Percentiles rank a stretch among this genome's conserved stretches.
Evolutionary conservation across 2,329 filamentous ascomycete genomes (phyloP).

Genomic region (Drechslerella stenobrocha): DNA sequence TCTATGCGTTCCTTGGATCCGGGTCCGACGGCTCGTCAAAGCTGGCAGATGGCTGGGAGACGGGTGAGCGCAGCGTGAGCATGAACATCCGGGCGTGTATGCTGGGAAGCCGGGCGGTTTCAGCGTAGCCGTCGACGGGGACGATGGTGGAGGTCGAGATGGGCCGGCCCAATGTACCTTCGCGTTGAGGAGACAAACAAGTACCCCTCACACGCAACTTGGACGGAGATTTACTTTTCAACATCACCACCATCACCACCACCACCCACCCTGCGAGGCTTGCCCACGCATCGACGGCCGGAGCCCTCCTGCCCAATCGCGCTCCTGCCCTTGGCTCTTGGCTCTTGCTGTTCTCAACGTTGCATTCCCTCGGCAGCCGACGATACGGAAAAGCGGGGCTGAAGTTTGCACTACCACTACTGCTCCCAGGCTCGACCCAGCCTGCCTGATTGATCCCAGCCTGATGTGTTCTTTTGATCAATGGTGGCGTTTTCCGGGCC

Average conservation of each 20-base stretch:
- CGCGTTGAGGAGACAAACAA: too few relatives aligned
- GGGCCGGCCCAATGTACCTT: too few relatives aligned
- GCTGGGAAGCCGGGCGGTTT: neutral
- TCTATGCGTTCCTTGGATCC: conserved; percentile 31
- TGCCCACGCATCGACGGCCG: too few relatives aligned
- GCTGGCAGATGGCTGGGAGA: conserved; percentile 1
- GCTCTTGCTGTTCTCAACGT: conserved; percentile 23
- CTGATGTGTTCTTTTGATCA: conserved; percentile 13
- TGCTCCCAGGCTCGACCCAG: conserved; percentile 4
- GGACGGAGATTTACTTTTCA: conserved; percentile 20
- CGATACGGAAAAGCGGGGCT: conserved; percentile 45
- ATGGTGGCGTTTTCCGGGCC: conserved; percentile 27
- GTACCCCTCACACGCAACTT: conserved; percentile 14
- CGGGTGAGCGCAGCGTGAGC: neutral
- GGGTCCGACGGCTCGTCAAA: conserved; percentile 9
- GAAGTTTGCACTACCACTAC: conserved; percentile 19
- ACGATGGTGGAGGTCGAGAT: too few relatives aligned
- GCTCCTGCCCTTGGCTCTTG: too few relatives aligned
- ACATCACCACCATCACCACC: conserved; percentile 34
- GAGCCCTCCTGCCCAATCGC: conserved; percentile 26
- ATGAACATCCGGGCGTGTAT: neutral
- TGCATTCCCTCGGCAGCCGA: conserved; percentile 16
- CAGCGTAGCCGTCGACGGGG: neutral
- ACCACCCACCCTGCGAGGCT: neutral
- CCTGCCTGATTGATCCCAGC: conserved; percentile 25